Evolutionary conservation across 2,329 filamentous ascomycete species (phyloP).

Genomic region (Colletotrichum zoysiae): DNA sequence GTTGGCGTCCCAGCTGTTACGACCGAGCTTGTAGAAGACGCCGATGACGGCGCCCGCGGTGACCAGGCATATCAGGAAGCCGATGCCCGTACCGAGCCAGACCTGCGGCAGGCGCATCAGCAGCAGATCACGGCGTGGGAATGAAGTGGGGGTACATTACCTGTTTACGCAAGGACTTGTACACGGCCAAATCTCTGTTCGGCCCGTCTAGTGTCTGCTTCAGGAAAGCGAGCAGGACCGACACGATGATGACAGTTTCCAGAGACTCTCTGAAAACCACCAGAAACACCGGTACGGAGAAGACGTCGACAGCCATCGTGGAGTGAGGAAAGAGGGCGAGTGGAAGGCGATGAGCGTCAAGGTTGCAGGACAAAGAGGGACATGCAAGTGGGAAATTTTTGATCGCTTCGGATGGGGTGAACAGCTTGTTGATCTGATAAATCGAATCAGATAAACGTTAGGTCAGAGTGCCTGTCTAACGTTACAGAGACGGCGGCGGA

Average conservation of each 20-base stretch:
- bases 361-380: not conserved
- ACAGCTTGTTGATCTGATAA: slow-evolving; percentile 33
- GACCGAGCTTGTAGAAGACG: slow-evolving; percentile 76
- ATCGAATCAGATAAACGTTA: slow-evolving; percentile 28
- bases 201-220: slow-evolving; percentile 81
- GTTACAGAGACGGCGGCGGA: slow-evolving; percentile 1
- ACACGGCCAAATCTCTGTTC: slow-evolving; percentile 69
- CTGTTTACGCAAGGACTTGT: slow-evolving; percentile 77
- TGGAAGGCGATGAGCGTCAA: not conserved
- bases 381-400: slow-evolving; percentile 17
- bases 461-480: slow-evolving; percentile 10
- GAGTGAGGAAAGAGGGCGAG: slow-evolving; percentile 27
- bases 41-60: slow-evolving; percentile 76
- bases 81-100: slow-evolving; percentile 71
- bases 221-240: slow-evolving; percentile 86
- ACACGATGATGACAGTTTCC: slow-evolving; percentile 87
- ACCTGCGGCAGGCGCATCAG: slow-evolving; percentile 55
- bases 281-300: slow-evolving; percentile 87
- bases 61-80: slow-evolving; percentile 71
- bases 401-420: not conserved
- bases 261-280: slow-evolving; percentile 89
- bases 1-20: slow-evolving; percentile 73
- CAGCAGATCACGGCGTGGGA: not conserved
- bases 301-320: slow-evolving; percentile 74
- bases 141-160: slow-evolving; percentile 48